Base-by-base conservation (phyloP, 2,329 filamentous ascomycete genomes). In the Arthrinium puccinioides region DNA sequence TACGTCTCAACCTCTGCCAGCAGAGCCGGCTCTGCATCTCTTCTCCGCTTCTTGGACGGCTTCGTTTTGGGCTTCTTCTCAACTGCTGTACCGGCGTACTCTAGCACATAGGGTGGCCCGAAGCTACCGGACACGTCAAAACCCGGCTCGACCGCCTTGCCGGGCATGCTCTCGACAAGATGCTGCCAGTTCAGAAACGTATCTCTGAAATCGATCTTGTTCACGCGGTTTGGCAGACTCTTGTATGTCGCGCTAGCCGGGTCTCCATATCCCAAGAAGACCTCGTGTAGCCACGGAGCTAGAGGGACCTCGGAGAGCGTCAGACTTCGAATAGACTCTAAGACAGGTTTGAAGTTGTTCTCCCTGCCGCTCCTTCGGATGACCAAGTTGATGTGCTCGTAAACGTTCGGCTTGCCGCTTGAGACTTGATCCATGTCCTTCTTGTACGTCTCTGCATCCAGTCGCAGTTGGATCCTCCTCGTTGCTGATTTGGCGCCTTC, bases 121-220 rank as follows among this genome's bases (percentile, higher is more conserved):
- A 94, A 92, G 50, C 82, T 87, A 25, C 78, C 75, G 32, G 76
- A 71, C 19, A 79, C 76, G 43, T 82, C 77, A 29, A 83, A 80
- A 23, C 80, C 77, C 24, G 87, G 84, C 55, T 95, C 87, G 40
- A 97, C 74, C 4, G 76, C 85, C 64, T 84, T 90, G 16, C 86
- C 87, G n/a, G 88, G 86, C 43, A 95, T 73, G 54, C 87, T 92
- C 59, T 92, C 87, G 29, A 90, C 74, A 24, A 98, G 70, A 66
- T 98, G 94, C 50, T 94, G 81, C 89, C 90, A 97, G 62, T 96
- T 81, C 41, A 97, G 62, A 57, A 98, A 96, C 0, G 92, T 97
- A 56, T 98, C 94, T 38, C 88, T 76, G 56, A 88, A 96, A 58
- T 98, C 88, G 37, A 98, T 69, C 38, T 76, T 85, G 51, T 79